A percentile compares a stretch with the other conserved stretches of the same genome.
phyloP scores from a whole-genome alignment of 2,329 filamentous ascomycete genomes.

The Huntiella decipiens region DNA sequence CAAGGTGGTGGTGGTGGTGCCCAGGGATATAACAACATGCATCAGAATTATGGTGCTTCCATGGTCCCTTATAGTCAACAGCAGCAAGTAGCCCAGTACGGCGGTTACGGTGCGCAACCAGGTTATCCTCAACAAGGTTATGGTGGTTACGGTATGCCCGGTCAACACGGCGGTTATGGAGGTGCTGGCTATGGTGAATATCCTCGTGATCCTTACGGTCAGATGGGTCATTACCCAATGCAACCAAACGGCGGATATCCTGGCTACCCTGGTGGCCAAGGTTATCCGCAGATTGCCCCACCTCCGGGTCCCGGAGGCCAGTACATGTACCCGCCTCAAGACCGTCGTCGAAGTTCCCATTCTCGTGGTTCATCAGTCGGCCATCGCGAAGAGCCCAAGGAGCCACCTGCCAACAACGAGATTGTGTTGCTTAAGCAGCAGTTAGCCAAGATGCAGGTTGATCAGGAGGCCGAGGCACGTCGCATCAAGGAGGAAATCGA shows the following conservation, averaged over 20 bases:
- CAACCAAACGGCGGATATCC: slow-evolving; percentile 7
- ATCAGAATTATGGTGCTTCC: slow-evolving; percentile 13
- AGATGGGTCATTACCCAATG: background rate
- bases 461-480: background rate
- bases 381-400: slow-evolving; percentile 20
- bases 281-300: slow-evolving; percentile 1
- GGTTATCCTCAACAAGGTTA: background rate
- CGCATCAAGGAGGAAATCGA: background rate
- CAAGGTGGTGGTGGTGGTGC: slow-evolving; percentile 21
- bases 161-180: slow-evolving; percentile 13
- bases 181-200: slow-evolving; percentile 10
- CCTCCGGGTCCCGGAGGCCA: slow-evolving; percentile 5
- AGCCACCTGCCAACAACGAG: slow-evolving; percentile 22
- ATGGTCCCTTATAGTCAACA: slow-evolving; percentile 27
- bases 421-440: slow-evolving; percentile 43
- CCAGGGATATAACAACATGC: slow-evolving; percentile 17
- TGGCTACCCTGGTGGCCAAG: slow-evolving; percentile 16
- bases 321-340: slow-evolving; percentile 20
- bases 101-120: background rate
- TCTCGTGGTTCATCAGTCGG: slow-evolving; percentile 10
- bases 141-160: background rate
- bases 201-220: background rate
- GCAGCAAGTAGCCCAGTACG: slow-evolving; percentile 1
- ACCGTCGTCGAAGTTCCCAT: slow-evolving; percentile 20
- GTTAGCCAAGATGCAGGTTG: slow-evolving; percentile 20